A percentile compares a stretch with the other conserved stretches of the same genome.
phyloP scores from a whole-genome alignment of 2,329 filamentous ascomycete species.

The Phialocephala subalpina region DNA sequence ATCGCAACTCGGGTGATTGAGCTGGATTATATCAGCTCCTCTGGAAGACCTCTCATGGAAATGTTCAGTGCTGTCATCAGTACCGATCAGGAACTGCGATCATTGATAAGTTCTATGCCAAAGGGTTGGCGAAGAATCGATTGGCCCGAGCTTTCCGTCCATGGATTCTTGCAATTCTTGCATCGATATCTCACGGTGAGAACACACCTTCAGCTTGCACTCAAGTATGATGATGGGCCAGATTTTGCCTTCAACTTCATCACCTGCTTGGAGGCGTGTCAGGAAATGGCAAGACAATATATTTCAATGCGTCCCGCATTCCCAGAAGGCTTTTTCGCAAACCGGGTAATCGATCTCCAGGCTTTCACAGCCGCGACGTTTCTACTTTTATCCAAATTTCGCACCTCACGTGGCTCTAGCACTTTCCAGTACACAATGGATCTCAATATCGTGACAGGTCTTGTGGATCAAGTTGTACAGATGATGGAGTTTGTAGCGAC shows the following conservation, averaged over 20 bases:
- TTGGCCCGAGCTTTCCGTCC: slow-evolving; percentile 13
- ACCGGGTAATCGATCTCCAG: slow-evolving; percentile 18
- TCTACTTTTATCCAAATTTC: slow-evolving; percentile 12
- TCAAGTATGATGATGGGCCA: slow-evolving; percentile 17
- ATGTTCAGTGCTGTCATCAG: slow-evolving; percentile 17
- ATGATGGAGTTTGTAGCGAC: slow-evolving; percentile 14
- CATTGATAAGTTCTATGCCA: slow-evolving; percentile 10
- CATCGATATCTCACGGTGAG: slow-evolving; percentile 15
- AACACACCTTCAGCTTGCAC: slow-evolving; percentile 19
- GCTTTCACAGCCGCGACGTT: slow-evolving; percentile 18
- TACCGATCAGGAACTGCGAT: slow-evolving; percentile 17
- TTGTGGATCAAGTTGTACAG: slow-evolving; percentile 16
- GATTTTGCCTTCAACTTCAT: slow-evolving; percentile 22
- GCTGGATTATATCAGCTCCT: slow-evolving; percentile 13
- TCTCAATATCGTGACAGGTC: neutral
- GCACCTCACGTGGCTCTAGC: slow-evolving; percentile 6
- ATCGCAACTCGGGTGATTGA: slow-evolving; percentile 10
- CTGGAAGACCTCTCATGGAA: slow-evolving; percentile 15
- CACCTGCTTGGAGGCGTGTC: slow-evolving; percentile 17
- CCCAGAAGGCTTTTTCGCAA: slow-evolving; percentile 18
- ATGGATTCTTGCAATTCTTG: slow-evolving; percentile 18
- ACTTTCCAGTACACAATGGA: slow-evolving; percentile 11
- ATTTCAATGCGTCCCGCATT: slow-evolving; percentile 16
- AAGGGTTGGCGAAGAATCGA: slow-evolving; percentile 19
- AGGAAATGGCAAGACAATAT: slow-evolving; percentile 18